phyloP scores from a whole-genome alignment of 1,139 yeast species.

The Kluyveromyces sp. region DNA sequence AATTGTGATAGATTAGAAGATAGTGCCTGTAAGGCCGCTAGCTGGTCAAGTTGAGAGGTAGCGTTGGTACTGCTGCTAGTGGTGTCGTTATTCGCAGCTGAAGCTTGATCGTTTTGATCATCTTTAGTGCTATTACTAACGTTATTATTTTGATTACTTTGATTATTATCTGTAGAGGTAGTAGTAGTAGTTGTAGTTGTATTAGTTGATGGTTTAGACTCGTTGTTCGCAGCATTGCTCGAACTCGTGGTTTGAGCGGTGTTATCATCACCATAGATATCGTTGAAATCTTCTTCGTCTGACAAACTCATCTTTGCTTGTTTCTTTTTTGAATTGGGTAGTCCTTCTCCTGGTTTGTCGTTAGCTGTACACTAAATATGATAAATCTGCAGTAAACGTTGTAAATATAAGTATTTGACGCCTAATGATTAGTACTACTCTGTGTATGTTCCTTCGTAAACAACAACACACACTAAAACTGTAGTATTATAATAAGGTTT shows the following conservation, averaged over 20 bases:
- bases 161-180: background rate
- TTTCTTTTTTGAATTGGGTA: background rate
- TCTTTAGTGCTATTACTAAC: conserved; percentile 2
- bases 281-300: conserved; percentile 87
- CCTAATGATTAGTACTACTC: background rate
- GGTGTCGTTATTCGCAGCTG: conserved; percentile 1
- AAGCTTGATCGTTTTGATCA: background rate
- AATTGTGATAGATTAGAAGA: conserved; percentile 27
- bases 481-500: background rate
- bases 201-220: conserved; percentile 1
- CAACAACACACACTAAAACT: background rate
- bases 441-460: background rate
- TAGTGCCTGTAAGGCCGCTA: conserved; percentile 29
- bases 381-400: conserved; percentile 3
- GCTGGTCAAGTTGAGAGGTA: conserved; percentile 26
- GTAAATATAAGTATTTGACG: conserved; percentile 1
- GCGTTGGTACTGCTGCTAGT: conserved; percentile 1
- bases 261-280: conserved; percentile 47
- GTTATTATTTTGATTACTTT: background rate
- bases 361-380: conserved; percentile 1
- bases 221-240: conserved; percentile 12
- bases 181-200: background rate
- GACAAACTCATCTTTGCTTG: conserved; percentile 29
- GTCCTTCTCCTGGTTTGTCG: background rate
- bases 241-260: conserved; percentile 16